Evolutionary conservation across 768 basidiomycete genomes (phyloP).

Genomic region (Serendipita indica): DNA sequence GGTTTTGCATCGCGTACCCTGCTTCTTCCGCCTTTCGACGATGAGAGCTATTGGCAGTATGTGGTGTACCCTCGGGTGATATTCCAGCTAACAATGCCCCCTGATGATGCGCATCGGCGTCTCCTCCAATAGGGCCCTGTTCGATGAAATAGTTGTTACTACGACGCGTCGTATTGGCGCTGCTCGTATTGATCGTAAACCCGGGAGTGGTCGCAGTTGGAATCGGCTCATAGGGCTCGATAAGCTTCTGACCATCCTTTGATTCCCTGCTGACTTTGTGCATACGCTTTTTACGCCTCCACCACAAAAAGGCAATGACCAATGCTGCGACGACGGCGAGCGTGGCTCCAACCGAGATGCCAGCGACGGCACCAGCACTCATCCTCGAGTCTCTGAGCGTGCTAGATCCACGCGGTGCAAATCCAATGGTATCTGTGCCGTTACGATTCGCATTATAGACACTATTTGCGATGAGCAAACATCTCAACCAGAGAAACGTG

Average conservation of each 20-base stretch:
- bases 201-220: neutral
- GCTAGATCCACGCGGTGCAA: neutral
- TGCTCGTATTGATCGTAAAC: neutral
- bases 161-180: neutral
- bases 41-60: neutral
- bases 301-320: neutral
- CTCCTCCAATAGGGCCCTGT: slow-evolving; percentile 5
- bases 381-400: neutral
- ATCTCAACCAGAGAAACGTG: neutral
- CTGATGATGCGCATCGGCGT: neutral
- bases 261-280: neutral
- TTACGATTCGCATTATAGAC: neutral
- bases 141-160: neutral
- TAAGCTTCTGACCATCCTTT: neutral
- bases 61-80: neutral
- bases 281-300: neutral
- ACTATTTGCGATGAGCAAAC: neutral
- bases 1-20: neutral
- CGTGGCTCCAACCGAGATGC: slow-evolving; percentile 1
- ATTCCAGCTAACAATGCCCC: neutral
- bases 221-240: neutral
- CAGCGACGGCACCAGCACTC: neutral
- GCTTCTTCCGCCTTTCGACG: slow-evolving; percentile 6
- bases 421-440: neutral
- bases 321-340: neutral